Conservation (phyloP, 768 basidiomycete species). For the Xerocomus brunneocitrinus region DNA sequence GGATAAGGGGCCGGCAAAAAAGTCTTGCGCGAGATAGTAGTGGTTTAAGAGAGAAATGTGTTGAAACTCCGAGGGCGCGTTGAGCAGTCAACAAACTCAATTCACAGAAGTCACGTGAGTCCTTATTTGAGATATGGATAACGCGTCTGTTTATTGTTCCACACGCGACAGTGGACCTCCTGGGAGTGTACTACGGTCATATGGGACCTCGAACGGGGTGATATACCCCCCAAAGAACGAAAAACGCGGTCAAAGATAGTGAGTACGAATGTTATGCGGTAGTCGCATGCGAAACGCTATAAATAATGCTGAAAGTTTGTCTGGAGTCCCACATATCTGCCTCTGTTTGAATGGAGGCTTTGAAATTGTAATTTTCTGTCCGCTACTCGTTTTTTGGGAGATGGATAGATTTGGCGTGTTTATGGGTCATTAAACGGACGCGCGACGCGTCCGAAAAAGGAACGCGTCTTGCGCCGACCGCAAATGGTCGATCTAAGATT, state of each 20-base stretch:
- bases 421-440: conserved; percentile 15
- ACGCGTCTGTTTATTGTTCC: conserved; percentile 10
- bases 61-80: conserved; percentile 40
- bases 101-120: conserved; percentile 36
- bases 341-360: conserved; percentile 14
- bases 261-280: conserved; percentile 15
- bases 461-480: conserved; percentile 38
- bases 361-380: conserved; percentile 26
- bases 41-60: conserved; percentile 42
- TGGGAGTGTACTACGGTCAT: conserved; percentile 1
- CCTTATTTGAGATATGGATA: conserved; percentile 30
- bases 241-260: conserved; percentile 12
- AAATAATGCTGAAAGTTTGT: conserved; percentile 15
- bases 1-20: conserved; percentile 15
- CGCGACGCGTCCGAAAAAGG: conserved; percentile 36
- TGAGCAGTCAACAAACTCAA: conserved; percentile 39
- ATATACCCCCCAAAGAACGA: conserved; percentile 10
- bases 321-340: conserved; percentile 13
- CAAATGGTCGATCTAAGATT: conserved; percentile 33
- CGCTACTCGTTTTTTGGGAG: conserved; percentile 27
- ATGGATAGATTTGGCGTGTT: conserved; percentile 29
- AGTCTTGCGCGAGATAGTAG: conserved; percentile 39
- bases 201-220: conserved; percentile 6
- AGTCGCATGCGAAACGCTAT: conserved; percentile 14
- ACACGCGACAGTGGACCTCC: background rate